These are phyloP conservation scores for Suhomyces terraborum DNA, from an alignment of 1,139 yeast genomes.

Conservation along the genomic window DNA sequence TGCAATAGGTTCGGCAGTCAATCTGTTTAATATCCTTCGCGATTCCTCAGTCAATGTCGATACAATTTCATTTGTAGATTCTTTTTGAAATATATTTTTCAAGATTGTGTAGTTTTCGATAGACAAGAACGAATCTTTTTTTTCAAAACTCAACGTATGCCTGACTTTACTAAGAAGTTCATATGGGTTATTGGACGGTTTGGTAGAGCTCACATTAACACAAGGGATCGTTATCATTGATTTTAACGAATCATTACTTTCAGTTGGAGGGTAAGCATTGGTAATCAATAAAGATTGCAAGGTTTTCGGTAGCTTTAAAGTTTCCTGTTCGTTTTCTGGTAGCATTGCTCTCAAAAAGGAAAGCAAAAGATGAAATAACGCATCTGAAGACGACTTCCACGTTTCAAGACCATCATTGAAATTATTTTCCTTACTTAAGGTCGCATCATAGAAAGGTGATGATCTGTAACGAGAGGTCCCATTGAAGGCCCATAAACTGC, in stretches of 20 bases:
- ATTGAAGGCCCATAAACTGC: constrained; percentile 88
- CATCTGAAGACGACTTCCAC: constrained; percentile 85
- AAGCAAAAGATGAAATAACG: constrained; percentile 76
- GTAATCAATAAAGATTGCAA: constrained; percentile 63
- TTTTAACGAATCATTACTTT: constrained; percentile 39
- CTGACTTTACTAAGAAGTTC: constrained; percentile 58
- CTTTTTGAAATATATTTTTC: constrained; percentile 69
- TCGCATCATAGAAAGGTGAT: constrained; percentile 47
- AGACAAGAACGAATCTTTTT: constrained; percentile 68
- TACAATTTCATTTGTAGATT: constrained; percentile 56
- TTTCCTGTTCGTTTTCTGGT: constrained; percentile 60
- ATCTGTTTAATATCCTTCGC: constrained; percentile 60
- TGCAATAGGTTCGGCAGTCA: constrained; percentile 48
- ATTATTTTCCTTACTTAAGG: constrained; percentile 36
- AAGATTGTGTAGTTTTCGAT: constrained; percentile 78
- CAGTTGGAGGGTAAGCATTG: constrained; percentile 64
- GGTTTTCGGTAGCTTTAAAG: constrained; percentile 62
- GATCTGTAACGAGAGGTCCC: constrained; percentile 22
- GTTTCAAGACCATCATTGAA: constrained; percentile 73
- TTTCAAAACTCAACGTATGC: constrained; percentile 67
- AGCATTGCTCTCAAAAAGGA: constrained; percentile 81
- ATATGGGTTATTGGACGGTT: constrained; percentile 52
- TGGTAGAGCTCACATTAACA: constrained; percentile 66
- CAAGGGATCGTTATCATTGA: constrained; percentile 52
- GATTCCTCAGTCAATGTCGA: constrained; percentile 75